Conservation (phyloP, 495 filamentous ascomycete species). For the Penicillium maclennaniae region DNA sequence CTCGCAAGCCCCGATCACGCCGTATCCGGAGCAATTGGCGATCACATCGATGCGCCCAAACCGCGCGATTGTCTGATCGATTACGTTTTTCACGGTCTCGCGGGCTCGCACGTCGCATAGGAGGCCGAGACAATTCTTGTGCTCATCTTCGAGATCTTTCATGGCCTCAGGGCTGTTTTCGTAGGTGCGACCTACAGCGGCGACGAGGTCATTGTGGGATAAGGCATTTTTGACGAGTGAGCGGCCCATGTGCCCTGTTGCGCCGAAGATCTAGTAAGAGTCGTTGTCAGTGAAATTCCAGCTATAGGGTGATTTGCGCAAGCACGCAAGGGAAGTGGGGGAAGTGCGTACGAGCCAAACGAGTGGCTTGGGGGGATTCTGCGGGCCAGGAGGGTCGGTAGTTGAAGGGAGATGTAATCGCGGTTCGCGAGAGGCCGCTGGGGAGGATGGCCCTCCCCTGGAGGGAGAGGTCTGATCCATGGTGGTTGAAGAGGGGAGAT, state of each 20-base stretch:
- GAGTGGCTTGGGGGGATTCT: constrained; percentile 65
- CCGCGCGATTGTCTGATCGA: constrained; percentile 61
- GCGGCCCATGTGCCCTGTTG: constrained; percentile 92
- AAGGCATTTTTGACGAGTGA: constrained; percentile 79
- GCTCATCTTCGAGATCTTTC: constrained; percentile 48
- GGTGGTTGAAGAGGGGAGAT: neutral
- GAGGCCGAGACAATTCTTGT: constrained; percentile 66
- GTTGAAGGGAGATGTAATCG: constrained; percentile 63
- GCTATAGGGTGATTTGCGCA: neutral
- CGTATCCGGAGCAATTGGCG: constrained; percentile 87
- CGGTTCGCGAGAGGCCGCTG: constrained; percentile 32
- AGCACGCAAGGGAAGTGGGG: neutral
- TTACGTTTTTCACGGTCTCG: constrained; percentile 67
- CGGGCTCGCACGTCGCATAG: constrained; percentile 87
- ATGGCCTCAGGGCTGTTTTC: constrained; percentile 73
- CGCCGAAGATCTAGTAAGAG: constrained; percentile 71
- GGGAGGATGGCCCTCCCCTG: constrained; percentile 22
- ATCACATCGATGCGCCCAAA: constrained; percentile 87
- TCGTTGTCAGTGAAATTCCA: constrained; percentile 1
- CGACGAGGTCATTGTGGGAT: constrained; percentile 79
- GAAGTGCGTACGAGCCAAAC: constrained; percentile 71
- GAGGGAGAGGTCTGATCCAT: constrained; percentile 39
- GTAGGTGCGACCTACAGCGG: constrained; percentile 80
- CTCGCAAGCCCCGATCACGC: constrained; percentile 92
- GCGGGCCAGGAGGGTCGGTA: constrained; percentile 73